Evolutionary conservation across 2,329 filamentous ascomycete genomes (phyloP), one percentile per base, ranked within the genome.

Genomic region (Stachybotrys chartarum): DNA sequence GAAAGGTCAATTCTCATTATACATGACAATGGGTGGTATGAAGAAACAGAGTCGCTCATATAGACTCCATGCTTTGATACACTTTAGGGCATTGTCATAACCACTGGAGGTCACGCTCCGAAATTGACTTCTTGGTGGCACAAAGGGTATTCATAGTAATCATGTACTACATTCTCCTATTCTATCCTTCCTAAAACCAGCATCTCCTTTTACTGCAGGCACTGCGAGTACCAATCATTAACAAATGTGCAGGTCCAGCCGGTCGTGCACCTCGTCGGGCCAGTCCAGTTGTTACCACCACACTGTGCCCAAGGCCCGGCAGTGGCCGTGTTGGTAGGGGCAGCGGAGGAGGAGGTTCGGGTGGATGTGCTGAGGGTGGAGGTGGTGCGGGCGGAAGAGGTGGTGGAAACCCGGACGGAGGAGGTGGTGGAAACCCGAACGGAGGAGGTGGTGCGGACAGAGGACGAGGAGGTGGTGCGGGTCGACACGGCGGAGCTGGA

Each of bases 291-390:
- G 30, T 44, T 46, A 5, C 58, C 58, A 11, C 58, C 58, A 35
- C 58, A 60, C 51, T 60, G 58, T 31, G 54, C 50, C 18, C 49
- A 60, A 8, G 51, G 56, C 4, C 45, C 14, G 14, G 56, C 56
- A 4, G 50, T 46, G 6, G n/a, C 54, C 3, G 56, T 58, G 3
- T 30, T 48, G 7, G 51, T 52, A 2, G 56, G 47, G 1, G 17
- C n/a, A 1, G 50, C 10, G 3, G 50, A 31, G 30, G 50, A 52
- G 12, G 50, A 51, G 16, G 50, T 51, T 31, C 31, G 31, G 50
- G 7, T 35, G 31, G 24, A 32, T 14, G 16, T 50, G 48, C 24
- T 17, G 3, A 44, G 52, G 6, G 54, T 30, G 12, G 31, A 30
- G 44, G 46, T 18, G 31, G 56, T 17, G n/a, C 30, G 12, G 35